Conservation (phyloP, 1,284 basidiomycete genomes). For the Apiotrichum porosum region DNA sequence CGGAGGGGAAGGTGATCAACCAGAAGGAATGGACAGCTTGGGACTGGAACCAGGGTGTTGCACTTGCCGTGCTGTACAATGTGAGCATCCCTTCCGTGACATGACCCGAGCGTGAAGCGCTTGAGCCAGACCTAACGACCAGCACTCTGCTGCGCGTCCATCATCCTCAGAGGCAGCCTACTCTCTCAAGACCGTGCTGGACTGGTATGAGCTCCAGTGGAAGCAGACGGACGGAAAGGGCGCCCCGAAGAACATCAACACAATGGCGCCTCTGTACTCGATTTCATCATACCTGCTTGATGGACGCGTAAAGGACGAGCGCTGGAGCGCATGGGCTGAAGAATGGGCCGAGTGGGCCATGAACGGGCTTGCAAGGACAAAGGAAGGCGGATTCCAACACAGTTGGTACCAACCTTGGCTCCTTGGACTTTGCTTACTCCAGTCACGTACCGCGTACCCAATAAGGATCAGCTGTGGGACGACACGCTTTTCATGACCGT, state of each 20-base stretch:
- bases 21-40: conserved; percentile 59
- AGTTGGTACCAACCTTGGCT: conserved; percentile 26
- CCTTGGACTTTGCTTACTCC: too few species aligned
- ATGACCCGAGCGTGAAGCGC: too few species aligned
- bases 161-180: conserved; percentile 46
- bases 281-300: conserved; percentile 51
- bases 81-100: neutral
- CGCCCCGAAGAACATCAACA: conserved; percentile 61
- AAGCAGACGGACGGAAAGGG: conserved; percentile 45
- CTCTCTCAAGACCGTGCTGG: conserved; percentile 50
- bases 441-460: conserved; percentile 3
- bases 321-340: conserved; percentile 40
- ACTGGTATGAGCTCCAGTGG: conserved; percentile 56
- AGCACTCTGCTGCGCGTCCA: conserved; percentile 12
- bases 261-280: conserved; percentile 57
- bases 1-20: conserved; percentile 59
- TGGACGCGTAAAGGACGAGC: conserved; percentile 2
- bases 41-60: conserved; percentile 59
- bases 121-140: too few species aligned
- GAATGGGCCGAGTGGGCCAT: conserved; percentile 61
- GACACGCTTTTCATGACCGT: conserved; percentile 59
- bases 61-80: conserved; percentile 1
- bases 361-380: conserved; percentile 54
- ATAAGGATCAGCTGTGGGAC: conserved; percentile 54
- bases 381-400: conserved; percentile 59